phyloP scores from a whole-genome alignment of 805 yeast genomes.

The Sungouiella thailandica region DNA sequence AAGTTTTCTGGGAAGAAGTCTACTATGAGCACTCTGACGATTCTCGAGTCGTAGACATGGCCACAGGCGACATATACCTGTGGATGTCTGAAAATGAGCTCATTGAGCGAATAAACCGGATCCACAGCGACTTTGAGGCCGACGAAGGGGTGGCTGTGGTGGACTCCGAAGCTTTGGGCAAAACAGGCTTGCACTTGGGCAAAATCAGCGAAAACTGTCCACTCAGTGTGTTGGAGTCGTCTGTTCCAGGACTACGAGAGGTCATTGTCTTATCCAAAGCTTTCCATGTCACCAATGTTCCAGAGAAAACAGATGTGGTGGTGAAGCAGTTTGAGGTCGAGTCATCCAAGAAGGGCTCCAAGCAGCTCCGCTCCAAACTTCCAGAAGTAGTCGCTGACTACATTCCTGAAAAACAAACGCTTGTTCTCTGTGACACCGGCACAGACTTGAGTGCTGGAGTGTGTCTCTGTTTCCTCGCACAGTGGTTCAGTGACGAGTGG shows the following conservation, averaged over 20 bases:
- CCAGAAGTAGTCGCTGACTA: conserved; percentile 35
- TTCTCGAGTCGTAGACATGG: conserved; percentile 17
- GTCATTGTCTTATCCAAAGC: conserved; percentile 24
- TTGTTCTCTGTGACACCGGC: conserved; percentile 60
- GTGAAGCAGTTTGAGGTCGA: conserved; percentile 17
- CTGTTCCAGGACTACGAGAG: conserved; percentile 3
- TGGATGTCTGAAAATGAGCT: conserved; percentile 23
- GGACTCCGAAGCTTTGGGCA: conserved; percentile 11
- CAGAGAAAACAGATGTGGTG: conserved; percentile 6
- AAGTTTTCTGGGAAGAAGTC: conserved; percentile 48
- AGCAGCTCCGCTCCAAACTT: conserved; percentile 46
- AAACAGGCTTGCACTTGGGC: conserved; percentile 28
- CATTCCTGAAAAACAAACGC: conserved; percentile 10
- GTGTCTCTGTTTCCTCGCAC: conserved; percentile 47
- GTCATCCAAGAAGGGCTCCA: conserved; percentile 61
- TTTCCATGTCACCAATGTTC: conserved; percentile 3
- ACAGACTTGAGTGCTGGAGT: conserved; percentile 64
- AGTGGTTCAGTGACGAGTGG: conserved; percentile 43
- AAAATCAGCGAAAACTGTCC: conserved; percentile 13
- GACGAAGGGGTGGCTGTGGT: not conserved
- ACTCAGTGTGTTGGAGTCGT: conserved; percentile 4
- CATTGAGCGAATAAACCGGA: conserved; percentile 11
- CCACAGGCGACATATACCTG: conserved; percentile 17
- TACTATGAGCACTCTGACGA: conserved; percentile 8
- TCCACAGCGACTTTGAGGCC: conserved; percentile 4